Percentiles rank a stretch among this genome's conserved stretches.
Conservation (phyloP, 805 yeast species). For the Metschnikowia baotianmanensis region DNA sequence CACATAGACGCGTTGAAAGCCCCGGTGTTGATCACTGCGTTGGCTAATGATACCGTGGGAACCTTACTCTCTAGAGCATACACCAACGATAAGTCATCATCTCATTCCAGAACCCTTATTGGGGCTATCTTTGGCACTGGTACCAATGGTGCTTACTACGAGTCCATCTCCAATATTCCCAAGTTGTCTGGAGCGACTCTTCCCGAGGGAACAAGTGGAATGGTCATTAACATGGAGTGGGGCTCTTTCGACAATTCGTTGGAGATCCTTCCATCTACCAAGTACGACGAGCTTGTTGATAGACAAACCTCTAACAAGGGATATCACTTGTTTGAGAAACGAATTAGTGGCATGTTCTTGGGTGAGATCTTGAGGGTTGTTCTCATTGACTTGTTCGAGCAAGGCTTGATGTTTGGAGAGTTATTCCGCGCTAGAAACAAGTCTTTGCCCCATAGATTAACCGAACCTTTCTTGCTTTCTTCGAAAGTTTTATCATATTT, state of each 20-base stretch:
- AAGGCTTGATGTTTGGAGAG: slow-evolving; percentile 58
- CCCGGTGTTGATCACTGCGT: slow-evolving; percentile 75
- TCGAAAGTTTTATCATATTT: slow-evolving; percentile 84
- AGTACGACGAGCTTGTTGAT: slow-evolving; percentile 74
- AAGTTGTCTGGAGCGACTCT: slow-evolving; percentile 51
- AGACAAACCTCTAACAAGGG: slow-evolving; percentile 75
- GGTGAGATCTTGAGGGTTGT: slow-evolving; percentile 85
- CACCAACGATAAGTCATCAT: slow-evolving; percentile 56
- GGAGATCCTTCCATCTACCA: slow-evolving; percentile 70
- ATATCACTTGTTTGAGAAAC: slow-evolving; percentile 87
- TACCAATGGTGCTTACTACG: slow-evolving; percentile 93
- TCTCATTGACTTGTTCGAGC: slow-evolving; percentile 62
- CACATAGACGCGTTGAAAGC: slow-evolving; percentile 59
- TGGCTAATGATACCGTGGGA: slow-evolving; percentile 96
- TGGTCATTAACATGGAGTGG: slow-evolving; percentile 97
- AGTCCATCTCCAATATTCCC: slow-evolving; percentile 66
- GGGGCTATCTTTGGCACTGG: slow-evolving; percentile 98
- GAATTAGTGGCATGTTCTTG: slow-evolving; percentile 88
- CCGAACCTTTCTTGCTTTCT: slow-evolving; percentile 73
- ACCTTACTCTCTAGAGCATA: slow-evolving; percentile 88
- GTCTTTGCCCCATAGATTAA: slow-evolving; percentile 58
- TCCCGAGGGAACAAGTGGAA: slow-evolving; percentile 44
- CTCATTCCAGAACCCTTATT: slow-evolving; percentile 71
- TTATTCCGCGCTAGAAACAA: slow-evolving; percentile 42
- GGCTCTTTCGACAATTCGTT: slow-evolving; percentile 92